Conservation (phyloP, 352 stramenopile species). For the Phytophthora sojae region DNA sequence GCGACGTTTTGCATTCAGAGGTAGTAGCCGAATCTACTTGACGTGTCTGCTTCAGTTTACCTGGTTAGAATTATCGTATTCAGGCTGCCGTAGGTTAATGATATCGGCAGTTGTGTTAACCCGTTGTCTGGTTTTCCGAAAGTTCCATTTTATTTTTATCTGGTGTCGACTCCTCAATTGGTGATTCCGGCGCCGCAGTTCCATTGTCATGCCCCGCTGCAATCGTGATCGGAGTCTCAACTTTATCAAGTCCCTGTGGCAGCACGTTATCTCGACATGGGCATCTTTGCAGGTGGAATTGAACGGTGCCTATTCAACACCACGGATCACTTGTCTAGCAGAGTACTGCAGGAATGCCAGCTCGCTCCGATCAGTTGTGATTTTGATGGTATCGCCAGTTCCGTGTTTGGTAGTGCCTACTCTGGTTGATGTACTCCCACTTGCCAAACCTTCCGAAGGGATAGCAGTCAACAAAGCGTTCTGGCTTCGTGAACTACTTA, state of each 20-base stretch:
- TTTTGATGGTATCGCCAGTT: slow-evolving; percentile 9
- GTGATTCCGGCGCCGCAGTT: no score
- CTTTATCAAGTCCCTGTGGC: not conserved
- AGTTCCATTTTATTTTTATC: no score
- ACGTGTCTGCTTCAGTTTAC: no score
- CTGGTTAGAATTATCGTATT: no score
- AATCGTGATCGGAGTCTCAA: no score
- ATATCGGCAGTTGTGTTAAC: no score
- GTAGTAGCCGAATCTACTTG: no score
- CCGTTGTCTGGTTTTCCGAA: no score
- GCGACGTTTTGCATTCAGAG: no score
- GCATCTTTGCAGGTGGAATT: slow-evolving; percentile 8
- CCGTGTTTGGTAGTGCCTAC: slow-evolving; percentile 11
- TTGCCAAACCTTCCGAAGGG: slow-evolving; percentile 10
- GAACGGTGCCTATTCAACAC: slow-evolving; percentile 4
- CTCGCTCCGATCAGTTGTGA: not conserved
- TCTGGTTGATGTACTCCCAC: slow-evolving; percentile 8
- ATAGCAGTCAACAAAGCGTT: slow-evolving; percentile 6
- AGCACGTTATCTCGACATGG: not conserved
- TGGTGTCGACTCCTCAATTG: no score
- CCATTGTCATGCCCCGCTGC: no score
- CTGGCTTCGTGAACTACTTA: slow-evolving; percentile 10
- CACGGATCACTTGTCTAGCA: not conserved
- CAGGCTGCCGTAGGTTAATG: no score
- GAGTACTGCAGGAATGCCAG: not conserved